A percentile compares a stretch with the other conserved stretches of the same genome.
Evolutionary conservation across 2,329 filamentous ascomycete genomes (phyloP).

Genomic region (Botrytis squamosa): DNA sequence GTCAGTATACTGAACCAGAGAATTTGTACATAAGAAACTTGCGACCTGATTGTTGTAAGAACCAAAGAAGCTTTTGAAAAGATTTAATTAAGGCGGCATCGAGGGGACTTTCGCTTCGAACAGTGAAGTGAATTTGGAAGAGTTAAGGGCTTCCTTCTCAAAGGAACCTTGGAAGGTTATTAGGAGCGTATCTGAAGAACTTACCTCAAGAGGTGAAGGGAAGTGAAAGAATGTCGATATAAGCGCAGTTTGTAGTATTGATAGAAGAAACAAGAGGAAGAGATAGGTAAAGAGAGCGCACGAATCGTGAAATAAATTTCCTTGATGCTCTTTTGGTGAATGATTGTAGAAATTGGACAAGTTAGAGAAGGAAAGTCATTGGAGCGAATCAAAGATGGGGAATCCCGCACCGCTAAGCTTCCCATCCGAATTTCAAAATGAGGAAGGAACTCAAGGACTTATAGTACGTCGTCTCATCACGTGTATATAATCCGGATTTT

Average conservation of each 20-base stretch:
- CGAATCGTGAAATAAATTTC: not conserved
- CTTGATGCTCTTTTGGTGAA: not conserved
- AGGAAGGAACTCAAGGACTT: conserved; percentile 12
- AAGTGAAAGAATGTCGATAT: not conserved
- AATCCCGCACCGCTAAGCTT: not conserved
- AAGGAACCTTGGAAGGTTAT: not conserved
- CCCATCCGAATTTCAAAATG: not conserved
- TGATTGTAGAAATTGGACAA: not conserved
- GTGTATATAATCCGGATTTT: not conserved
- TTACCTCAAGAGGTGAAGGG: not conserved
- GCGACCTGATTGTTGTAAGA: not conserved
- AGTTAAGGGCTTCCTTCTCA: not conserved
- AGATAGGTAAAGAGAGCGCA: not conserved
- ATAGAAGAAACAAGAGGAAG: too few relatives aligned
- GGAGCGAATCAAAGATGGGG: not conserved
- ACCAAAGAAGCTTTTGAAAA: not conserved
- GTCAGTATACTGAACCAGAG: not conserved
- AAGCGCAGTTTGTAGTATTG: not conserved
- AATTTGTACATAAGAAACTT: not conserved
- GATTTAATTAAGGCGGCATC: not conserved
- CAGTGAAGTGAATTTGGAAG: not conserved
- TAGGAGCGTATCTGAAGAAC: not conserved
- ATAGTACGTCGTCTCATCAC: not conserved
- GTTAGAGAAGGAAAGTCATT: not conserved
- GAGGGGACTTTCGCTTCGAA: conserved; percentile 11